Evolutionary conservation across 179 eudicot genomes (phyloP), one percentile per base, ranked within the genome.

Genomic region (Dionaea muscipula): DNA sequence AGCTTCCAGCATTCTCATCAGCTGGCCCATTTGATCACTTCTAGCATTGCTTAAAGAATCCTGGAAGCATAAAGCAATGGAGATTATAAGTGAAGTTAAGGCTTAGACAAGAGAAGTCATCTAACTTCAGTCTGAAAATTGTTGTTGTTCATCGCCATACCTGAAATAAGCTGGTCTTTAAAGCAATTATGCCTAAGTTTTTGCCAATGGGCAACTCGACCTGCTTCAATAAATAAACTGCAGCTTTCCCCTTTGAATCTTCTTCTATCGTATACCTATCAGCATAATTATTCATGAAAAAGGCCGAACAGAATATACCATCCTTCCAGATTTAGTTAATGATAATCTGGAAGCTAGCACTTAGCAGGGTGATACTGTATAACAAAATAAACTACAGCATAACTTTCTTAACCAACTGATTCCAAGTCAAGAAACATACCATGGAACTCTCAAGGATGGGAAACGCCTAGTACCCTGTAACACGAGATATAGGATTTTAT

Each of bases 181-280:
- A 21, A 49, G 56, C 56, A 41, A 79, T 56, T 53, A 79, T 45
- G 46, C 70, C 81, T 50, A 76, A 60, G 44, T 71, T 68, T 53
- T 56, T 71, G 41, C 71, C 72, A 56, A 26, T 18, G 10, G 81
- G 66, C 48, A 63, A 40, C 51, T 60, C 44, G 25, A 75, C 36
- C 53, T 53, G 50, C 68, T 68, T 75, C 19, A 67, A 43, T 27
- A 64, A 59, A 46, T 55, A 63, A 55, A 39, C 56, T 1, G 47
- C 52, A 24, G 53, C 65, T 15, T 59, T 31, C 37, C 12, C 47
- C 19, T 62, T 47, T 16, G 39, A 54, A 53, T 68, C 59, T 51
- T 50, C 67, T 51, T 50, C 67, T 20, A 78, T 68, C 20, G 77
- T 60, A 65, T 79, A 79, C 84, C 84, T 79, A 60, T 46, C 56